Evolutionary conservation across 345 rosid genomes (phyloP).

Genomic region (Eucalyptus dawsonii): DNA sequence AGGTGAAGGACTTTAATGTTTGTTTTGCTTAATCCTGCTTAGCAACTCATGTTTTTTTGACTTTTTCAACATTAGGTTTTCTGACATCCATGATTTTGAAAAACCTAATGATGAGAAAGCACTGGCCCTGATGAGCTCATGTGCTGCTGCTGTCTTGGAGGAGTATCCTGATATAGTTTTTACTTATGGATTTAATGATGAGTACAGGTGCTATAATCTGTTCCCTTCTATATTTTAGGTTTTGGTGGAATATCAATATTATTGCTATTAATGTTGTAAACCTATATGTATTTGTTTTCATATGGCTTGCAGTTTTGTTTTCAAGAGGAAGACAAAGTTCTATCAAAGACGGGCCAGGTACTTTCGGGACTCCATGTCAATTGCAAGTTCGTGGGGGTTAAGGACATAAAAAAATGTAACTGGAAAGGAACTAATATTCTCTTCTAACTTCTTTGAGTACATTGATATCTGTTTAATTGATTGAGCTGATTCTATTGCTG

Average conservation of each 20-base stretch:
- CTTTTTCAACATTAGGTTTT: constrained; percentile 21
- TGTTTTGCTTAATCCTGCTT: neutral
- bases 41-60: neutral
- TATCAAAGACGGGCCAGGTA: constrained; percentile 88
- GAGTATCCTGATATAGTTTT: constrained; percentile 73
- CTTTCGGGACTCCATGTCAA: neutral
- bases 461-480: neutral
- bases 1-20: neutral
- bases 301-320: constrained; percentile 47
- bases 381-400: neutral
- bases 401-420: neutral
- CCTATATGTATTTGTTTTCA: neutral
- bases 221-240: neutral
- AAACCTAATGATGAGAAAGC: constrained; percentile 66
- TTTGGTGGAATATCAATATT: neutral
- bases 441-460: neutral
- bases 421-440: neutral
- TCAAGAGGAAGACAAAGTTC: constrained; percentile 69
- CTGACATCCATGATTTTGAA: constrained; percentile 59
- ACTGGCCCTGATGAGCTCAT: constrained; percentile 60
- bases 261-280: neutral
- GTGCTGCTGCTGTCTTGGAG: constrained; percentile 47
- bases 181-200: constrained; percentile 73
- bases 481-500: neutral
- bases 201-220: constrained; percentile 41